Base-by-base conservation (phyloP, 805 yeast species). In the Kodamaea hsintzibuensis region DNA sequence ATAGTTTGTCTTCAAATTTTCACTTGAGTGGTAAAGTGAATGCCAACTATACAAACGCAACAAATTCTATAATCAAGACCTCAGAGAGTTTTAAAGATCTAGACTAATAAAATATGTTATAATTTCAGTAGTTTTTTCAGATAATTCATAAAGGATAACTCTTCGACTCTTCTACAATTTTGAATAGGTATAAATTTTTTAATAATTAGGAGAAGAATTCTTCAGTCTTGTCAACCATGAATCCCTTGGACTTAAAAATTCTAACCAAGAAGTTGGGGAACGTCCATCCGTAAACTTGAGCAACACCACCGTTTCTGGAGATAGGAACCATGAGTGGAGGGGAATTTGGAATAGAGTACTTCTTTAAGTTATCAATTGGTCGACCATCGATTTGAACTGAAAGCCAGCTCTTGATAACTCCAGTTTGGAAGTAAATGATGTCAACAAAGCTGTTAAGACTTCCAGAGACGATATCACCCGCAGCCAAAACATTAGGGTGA, bases 271-370 rank as follows among this genome's bases (percentile, higher is more conserved):
- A 70, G 39, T 51, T 66, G 1, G 77, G 76, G 14, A 63, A 51
- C 2, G 54, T 25, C 54, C 60, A 62, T 9, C 77, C 77, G 54
- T 58, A 70, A 0, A 62, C 19, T 13, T 62, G 40, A 13, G 75
- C 77, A 38, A 72, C 72, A 37, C 78, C 78, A n/a, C 72, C 73
- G 2, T 61, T 55, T 42, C 60, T 67, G 4, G 75, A 69, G 33
- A 74, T 62, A 8, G 78, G 78, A 10, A 72, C 62, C 7, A 57
- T 5, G 4, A 70, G 52, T 8, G 66, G 63, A 5, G 58, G 51
- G 1, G 48, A 14, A 6, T 42, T 54, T 30, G 16, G n/a, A n/a
- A 22, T 42, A 8, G 27, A 30, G 46, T 60, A 66, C n/a, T 59
- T 27, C 30, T 57, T 57, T 7, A 63, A 49, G 2, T 40, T 49